Conservation (phyloP, 2,329 filamentous ascomycete species). For the Penicillium sp. region DNA sequence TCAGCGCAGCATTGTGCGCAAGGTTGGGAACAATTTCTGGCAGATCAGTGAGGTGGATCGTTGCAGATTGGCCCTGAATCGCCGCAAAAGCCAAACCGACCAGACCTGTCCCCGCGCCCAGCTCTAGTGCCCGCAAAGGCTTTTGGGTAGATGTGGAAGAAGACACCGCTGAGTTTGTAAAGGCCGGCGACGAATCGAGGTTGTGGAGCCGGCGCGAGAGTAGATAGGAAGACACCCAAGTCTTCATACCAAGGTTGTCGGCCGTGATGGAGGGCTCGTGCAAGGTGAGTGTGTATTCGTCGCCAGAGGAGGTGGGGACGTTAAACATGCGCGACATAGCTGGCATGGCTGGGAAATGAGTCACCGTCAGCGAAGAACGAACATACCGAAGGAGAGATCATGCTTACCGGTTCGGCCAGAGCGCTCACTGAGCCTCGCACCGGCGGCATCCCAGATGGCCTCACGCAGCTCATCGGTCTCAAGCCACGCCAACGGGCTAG, state of each 20-base stretch:
- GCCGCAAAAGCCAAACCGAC: constrained; percentile 82
- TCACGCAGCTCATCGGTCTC: constrained; percentile 47
- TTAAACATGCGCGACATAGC: constrained; percentile 63
- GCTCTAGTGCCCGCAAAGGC: constrained; percentile 62
- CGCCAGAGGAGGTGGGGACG: constrained; percentile 51
- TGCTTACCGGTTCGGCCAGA: constrained; percentile 71
- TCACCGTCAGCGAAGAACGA: constrained; percentile 15
- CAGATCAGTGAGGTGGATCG: constrained; percentile 78
- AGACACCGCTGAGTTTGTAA: constrained; percentile 27
- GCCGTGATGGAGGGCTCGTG: constrained; percentile 85
- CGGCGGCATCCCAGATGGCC: constrained; percentile 71
- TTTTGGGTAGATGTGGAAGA: constrained; percentile 20
- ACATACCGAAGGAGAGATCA: background rate
- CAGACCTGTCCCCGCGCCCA: constrained; percentile 90
- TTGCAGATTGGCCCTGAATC: constrained; percentile 57
- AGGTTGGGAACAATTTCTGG: constrained; percentile 83
- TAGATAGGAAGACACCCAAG: constrained; percentile 89
- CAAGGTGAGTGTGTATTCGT: constrained; percentile 67
- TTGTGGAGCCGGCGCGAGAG: constrained; percentile 70
- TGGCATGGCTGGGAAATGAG: constrained; percentile 55
- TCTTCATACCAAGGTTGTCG: constrained; percentile 89
- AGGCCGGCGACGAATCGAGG: constrained; percentile 32
- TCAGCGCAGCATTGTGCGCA: constrained; percentile 68
- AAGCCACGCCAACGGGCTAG: constrained; percentile 49
- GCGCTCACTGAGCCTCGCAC: constrained; percentile 77